Evolutionary conservation across 331 rosid genomes (phyloP), one percentile per base, ranked within the genome.

Genomic region (Pyracantha coccinea): DNA sequence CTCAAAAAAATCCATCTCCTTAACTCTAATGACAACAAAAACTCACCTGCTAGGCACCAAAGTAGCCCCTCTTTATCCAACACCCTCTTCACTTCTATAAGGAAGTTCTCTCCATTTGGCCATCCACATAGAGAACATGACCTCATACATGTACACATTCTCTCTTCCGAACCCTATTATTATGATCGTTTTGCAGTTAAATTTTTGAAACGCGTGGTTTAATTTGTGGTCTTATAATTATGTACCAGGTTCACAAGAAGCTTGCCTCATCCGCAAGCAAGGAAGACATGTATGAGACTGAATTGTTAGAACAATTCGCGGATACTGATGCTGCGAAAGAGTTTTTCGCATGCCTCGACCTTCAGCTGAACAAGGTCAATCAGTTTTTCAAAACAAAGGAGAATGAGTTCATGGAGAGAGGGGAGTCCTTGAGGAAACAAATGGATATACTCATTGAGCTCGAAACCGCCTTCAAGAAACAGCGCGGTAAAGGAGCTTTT

Each of bases 231-330:
- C 52, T 25, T 32, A 20, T n/a, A 24, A 53, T 55, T 4, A 32
- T 77, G 5, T 63, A 29, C 7, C 88, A 95, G 99, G 93, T 95
- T 45, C 99, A 86, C 77, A 90, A 82, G 87, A 95, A 92, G 76
- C 96, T 87, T 66, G 92, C 89, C 28, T 88, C 96, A 29, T 92
- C 99, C 38, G 77, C 84, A n/a, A 86, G 88, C 71, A 84, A 84
- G 66, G 97, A 88, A 28, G 97, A 92, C 68, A 78, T 90, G 88
- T 95, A 95, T 75, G 99, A 95, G 83, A 95, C 99, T 5, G 97
- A 95, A 75, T 60, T 95, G 76, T 77, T 95, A 13, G 99, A 92
- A 41, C 88, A 92, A 75, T 90, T 95, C 78, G 87, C 90, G 7
- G 99, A 92, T 28, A 85, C 86, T 67, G 90, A 86, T 65, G 92